Evolutionary conservation across 164 flowering plant species (phyloP).

Genomic region (Echeveria elegans): DNA sequence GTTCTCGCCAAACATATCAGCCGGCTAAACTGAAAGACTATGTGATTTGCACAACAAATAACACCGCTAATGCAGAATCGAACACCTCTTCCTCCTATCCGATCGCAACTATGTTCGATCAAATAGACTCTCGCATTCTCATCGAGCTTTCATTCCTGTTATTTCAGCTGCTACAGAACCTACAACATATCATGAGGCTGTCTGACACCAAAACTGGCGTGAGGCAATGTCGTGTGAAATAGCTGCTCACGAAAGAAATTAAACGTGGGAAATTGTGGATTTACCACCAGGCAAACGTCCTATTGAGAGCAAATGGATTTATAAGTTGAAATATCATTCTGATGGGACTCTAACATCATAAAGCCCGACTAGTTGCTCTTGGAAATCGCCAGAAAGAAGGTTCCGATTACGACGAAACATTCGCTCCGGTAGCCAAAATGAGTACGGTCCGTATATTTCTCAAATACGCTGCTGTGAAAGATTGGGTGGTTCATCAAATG

Average conservation of each 20-base stretch:
- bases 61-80: background rate
- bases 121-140: background rate
- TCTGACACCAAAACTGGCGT: too few species aligned
- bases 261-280: background rate
- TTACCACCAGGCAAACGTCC: background rate
- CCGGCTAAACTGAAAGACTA: background rate
- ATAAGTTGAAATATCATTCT: background rate
- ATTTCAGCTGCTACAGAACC: too few species aligned
- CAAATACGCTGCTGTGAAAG: background rate
- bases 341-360: background rate
- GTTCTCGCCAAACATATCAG: too few species aligned
- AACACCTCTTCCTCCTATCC: background rate
- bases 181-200: too few species aligned
- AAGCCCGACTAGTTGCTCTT: background rate
- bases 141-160: too few species aligned
- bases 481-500: constrained; percentile 2
- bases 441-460: background rate
- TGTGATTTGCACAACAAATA: background rate
- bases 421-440: constrained; percentile 7
- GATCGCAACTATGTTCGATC: too few species aligned
- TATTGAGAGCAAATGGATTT: background rate
- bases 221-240: background rate
- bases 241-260: background rate
- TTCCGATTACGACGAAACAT: background rate
- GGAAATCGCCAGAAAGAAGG: background rate